Percentiles rank a stretch among this genome's conserved stretches.
These are phyloP conservation scores for Apiospora sp. DNA, from an alignment of 2,329 filamentous ascomycete genomes.

Conservation along the genomic window DNA sequence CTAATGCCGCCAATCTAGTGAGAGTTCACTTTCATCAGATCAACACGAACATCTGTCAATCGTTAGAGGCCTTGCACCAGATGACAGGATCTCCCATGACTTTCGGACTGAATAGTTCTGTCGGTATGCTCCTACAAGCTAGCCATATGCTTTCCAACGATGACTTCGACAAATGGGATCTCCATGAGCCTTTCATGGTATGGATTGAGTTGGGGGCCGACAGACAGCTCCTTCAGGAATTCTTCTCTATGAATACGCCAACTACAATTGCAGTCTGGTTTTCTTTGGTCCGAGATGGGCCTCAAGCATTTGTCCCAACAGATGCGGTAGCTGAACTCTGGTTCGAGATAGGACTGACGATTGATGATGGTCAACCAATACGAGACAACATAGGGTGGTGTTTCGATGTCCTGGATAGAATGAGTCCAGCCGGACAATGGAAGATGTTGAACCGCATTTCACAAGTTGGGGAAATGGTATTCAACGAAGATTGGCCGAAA, in stretches of 20 bases:
- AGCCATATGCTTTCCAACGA: not conserved
- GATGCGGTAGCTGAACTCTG: not conserved
- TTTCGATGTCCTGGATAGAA: not conserved
- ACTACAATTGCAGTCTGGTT: not conserved
- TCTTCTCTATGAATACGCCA: not conserved
- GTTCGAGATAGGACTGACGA: not conserved
- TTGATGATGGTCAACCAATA: not conserved
- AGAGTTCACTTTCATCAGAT: not conserved
- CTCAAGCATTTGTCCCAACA: no score
- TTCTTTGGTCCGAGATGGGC: not conserved
- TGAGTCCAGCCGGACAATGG: not conserved
- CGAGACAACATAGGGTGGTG: not conserved
- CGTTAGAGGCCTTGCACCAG: not conserved
- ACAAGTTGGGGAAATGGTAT: no score
- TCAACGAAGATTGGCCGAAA: no score
- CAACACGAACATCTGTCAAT: not conserved
- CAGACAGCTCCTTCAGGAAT: not conserved
- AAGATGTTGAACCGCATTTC: not conserved
- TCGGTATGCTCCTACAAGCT: not conserved
- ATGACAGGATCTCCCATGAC: slow-evolving; percentile 7
- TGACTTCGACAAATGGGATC: no score
- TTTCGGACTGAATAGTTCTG: not conserved
- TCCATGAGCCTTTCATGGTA: not conserved
- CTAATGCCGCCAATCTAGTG: not conserved
- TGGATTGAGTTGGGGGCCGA: not conserved